Evolutionary conservation across 2,329 filamentous ascomycete species (phyloP), one percentile per base, ranked within the genome.

Genomic region (Conoideocrella luteorostrata): DNA sequence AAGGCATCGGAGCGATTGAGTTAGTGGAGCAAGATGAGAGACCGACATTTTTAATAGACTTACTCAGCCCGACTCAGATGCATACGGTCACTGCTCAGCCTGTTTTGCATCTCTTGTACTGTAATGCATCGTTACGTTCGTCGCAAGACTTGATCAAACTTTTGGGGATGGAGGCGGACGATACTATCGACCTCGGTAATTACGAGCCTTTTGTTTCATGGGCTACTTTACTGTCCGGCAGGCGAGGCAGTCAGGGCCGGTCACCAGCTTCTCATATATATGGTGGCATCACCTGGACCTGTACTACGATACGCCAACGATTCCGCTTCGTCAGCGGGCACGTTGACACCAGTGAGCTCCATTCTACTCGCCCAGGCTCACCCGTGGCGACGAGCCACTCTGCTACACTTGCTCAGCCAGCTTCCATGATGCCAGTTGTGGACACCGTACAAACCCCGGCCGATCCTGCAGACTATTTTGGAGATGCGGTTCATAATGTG

Each of bases 1-100:
- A 77, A 33, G 75, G 75, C 21, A 70, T 89, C 41, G 82, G 84
- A 20, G 73, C 88, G 9, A 64, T 83, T 17, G 87, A 91, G 59
- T 66, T 91, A 30, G 63, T 93, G 32, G 86, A 91, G 56, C 77
- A 85, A 51, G 87, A 93, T 58, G 78, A 84, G 39, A 71, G 87
- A 37, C 87, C 86, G 3, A 86, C 84, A 0, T 88, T 91, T 54
- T 74, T 91, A 33, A 70, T 91, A 26, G 86, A 91, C 54, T 64
- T 86, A 40, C 68, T 70, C 7, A 78, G 83, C 53, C 61, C 70
- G 2, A 60, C 65, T n/a, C 82, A 81, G 52, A 71, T 69, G 13
- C n/a, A n/a, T n/a, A n/a, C n/a, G n/a, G n/a, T n/a, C 6, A n/a
- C 17, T 37, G 66, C 64, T 18, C 66, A 72, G 1, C 72, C 73